Percentiles rank a stretch among this genome's conserved stretches.
These are phyloP conservation scores for Chaetomiaceae sp. DNA, from an alignment of 2,329 filamentous ascomycete genomes.

Conservation along the genomic window DNA sequence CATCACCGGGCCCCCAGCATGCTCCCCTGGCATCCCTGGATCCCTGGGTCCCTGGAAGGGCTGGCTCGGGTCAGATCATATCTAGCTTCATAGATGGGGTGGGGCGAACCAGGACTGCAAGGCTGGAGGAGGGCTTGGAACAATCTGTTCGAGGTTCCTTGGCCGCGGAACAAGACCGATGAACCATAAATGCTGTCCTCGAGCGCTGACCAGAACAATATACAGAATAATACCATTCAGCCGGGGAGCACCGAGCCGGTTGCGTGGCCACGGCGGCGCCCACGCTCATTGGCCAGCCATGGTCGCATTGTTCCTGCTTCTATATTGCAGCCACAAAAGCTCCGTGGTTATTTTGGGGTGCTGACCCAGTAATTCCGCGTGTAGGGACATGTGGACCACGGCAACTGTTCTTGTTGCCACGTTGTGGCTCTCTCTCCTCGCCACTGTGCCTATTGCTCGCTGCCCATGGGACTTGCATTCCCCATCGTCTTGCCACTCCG, in stretches of 20 bases:
- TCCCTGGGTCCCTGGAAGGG: background rate
- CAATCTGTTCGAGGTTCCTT: background rate
- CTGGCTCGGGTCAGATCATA: background rate
- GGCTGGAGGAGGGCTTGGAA: conserved; percentile 6
- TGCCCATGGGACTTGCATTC: no score
- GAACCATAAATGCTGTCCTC: background rate
- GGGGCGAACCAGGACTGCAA: background rate
- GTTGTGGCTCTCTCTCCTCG: background rate
- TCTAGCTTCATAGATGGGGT: background rate
- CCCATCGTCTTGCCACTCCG: no score
- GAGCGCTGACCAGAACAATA: background rate
- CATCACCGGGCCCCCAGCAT: background rate
- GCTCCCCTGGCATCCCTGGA: no score
- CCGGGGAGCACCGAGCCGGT: conserved; percentile 10
- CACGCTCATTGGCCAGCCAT: conserved; percentile 4
- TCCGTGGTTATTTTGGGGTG: conserved; percentile 3
- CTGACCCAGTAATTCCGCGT: background rate
- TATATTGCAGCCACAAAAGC: conserved; percentile 6
- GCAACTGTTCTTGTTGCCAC: background rate
- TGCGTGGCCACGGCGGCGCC: background rate
- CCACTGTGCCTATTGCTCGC: background rate
- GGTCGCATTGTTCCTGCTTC: conserved; percentile 11
- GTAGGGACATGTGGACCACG: background rate
- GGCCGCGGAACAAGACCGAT: background rate
- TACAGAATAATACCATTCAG: conserved; percentile 16